phyloP scores from a whole-genome alignment of 2,329 filamentous ascomycete genomes.

The Didymosphaeria variabile region DNA sequence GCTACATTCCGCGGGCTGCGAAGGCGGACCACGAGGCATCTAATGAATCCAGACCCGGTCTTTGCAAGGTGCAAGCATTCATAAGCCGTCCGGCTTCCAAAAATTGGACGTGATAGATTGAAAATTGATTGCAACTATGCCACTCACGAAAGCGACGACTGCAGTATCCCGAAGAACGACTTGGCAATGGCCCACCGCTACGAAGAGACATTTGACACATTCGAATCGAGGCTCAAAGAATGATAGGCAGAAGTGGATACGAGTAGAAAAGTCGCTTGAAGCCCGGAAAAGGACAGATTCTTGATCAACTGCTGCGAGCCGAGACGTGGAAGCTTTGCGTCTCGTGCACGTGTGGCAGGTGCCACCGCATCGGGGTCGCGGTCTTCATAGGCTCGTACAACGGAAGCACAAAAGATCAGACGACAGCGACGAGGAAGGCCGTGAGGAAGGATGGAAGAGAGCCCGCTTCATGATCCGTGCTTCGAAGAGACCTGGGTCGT shows the following conservation, averaged over 20 bases:
- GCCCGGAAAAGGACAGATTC: slow-evolving; percentile 23
- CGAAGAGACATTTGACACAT: slow-evolving; percentile 4
- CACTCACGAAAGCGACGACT: slow-evolving; percentile 30
- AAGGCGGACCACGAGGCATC: slow-evolving; percentile 23
- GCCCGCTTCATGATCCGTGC: background rate
- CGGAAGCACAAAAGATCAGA: background rate
- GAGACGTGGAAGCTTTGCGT: background rate
- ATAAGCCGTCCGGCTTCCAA: slow-evolving; percentile 31
- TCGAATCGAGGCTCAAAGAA: slow-evolving; percentile 4
- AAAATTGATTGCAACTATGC: slow-evolving; percentile 43
- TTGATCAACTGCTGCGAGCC: background rate
- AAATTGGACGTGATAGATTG: slow-evolving; percentile 40
- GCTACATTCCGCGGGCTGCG: slow-evolving; percentile 19
- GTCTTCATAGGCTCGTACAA: background rate
- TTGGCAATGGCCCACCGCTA: slow-evolving; percentile 22
- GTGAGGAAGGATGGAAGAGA: background rate
- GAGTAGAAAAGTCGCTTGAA: slow-evolving; percentile 17
- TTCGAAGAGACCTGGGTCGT: background rate
- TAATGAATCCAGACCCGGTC: slow-evolving; percentile 36
- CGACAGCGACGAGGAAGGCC: background rate
- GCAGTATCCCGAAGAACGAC: slow-evolving; percentile 22
- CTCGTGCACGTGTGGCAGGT: background rate
- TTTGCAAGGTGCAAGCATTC: slow-evolving; percentile 27
- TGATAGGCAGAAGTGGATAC: slow-evolving; percentile 21
- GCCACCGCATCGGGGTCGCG: background rate